Base-by-base conservation (phyloP, 2,329 filamentous ascomycete species). In the Cladophialophora psammophila region DNA sequence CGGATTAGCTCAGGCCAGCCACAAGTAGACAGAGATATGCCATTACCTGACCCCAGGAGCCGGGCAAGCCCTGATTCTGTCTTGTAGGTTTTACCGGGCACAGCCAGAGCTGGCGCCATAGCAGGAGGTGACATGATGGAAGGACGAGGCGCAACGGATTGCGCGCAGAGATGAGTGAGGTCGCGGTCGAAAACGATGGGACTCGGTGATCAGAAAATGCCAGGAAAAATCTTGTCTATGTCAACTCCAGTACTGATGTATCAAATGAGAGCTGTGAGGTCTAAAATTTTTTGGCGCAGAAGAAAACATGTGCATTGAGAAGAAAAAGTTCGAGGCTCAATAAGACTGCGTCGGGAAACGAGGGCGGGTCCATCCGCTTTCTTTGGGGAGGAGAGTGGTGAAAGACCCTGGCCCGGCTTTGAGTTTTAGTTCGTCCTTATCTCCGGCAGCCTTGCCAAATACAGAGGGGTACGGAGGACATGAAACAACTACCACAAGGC, bases 61-160 rank as follows among this genome's bases (percentile, higher is more conserved):
- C 95, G 88, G 75, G 95, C 95, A 77, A 90, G 79, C 75, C 92
- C 93, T 66, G 94, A 97, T 85, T 99, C 95, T 82, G 87, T 93
- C 86, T 96, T 90, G 75, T 85, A 84, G 76, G 87, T 85, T 76
- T 85, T 88, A 52, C 86, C 83, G 62, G 86, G 80, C 67, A 78
- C 74, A 69, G 77, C 77, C 63, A 70, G 70, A 38, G 72, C 71
- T 9, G 72, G 72, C 34, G 73, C 73, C 66, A 74, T 67, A 18
- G 69, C 64, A 26, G 69, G 69, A 63, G 69, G 69, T 32, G 69
- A 71, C 69, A 71, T 71, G 35, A 12, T 58, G 42, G 36, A 20
- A 9, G n/a, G 18, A 36, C 12, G 32, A 26, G 42, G 9, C 31
- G 15, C 32, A 7, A 35, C 3, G 35, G 42, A 61, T 36, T 10